Conservation (phyloP, 768 basidiomycete species). For the Crepidotus variabilis region DNA sequence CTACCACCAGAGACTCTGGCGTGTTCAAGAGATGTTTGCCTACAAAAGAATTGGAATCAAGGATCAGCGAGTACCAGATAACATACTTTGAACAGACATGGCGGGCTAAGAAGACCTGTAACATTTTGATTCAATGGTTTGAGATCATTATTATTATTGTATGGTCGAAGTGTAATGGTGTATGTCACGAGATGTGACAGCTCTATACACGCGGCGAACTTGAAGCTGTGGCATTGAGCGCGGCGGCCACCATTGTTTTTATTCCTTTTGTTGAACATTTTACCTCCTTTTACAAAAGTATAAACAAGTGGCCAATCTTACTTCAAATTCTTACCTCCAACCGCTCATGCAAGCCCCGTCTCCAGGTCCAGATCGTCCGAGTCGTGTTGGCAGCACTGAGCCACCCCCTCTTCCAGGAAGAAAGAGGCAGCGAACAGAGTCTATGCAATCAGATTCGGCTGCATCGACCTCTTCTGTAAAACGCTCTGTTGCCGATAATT, state of each 20-base stretch:
- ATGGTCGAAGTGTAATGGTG: background rate
- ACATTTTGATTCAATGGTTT: background rate
- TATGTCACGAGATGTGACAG: background rate
- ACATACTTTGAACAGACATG: constrained; percentile 37
- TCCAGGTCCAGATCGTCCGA: constrained; percentile 41
- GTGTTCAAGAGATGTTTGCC: constrained; percentile 80
- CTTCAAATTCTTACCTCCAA: constrained; percentile 13
- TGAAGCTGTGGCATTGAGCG: background rate
- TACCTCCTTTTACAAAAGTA: constrained; percentile 6
- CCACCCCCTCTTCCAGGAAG: constrained; percentile 39
- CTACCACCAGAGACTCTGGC: constrained; percentile 66
- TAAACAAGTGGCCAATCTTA: constrained; percentile 17
- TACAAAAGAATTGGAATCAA: constrained; percentile 10
- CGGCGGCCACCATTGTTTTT: constrained; percentile 12
- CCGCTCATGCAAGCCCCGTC: constrained; percentile 45
- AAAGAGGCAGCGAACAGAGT: constrained; percentile 73
- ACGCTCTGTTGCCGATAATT: constrained; percentile 71
- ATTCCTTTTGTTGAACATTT: constrained; percentile 6
- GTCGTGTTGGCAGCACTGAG: constrained; percentile 30
- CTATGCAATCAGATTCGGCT: constrained; percentile 74
- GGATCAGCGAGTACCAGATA: background rate
- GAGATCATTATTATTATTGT: background rate
- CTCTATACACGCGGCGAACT: background rate
- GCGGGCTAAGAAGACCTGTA: constrained; percentile 12
- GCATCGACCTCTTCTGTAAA: constrained; percentile 72